Evolutionary conservation across 768 basidiomycete genomes (phyloP).

Genomic region (Strobilomyces confusus): DNA sequence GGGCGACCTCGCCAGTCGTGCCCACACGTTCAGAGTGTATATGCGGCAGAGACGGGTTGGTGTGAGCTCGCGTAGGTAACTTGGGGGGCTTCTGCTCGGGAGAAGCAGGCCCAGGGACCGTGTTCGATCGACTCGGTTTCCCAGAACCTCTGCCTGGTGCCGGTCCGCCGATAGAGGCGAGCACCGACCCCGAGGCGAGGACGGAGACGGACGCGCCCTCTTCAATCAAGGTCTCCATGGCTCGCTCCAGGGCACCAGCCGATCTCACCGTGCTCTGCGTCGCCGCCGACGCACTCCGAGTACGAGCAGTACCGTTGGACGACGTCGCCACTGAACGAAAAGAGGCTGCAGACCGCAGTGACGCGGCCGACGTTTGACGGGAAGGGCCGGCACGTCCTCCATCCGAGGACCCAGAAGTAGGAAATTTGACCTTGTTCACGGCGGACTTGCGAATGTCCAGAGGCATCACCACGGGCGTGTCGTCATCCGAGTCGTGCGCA

Average conservation of each 20-base stretch:
- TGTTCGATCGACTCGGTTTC: conserved; percentile 46
- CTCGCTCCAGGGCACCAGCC: conserved; percentile 42
- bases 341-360: conserved; percentile 19
- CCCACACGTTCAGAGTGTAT: conserved; percentile 29
- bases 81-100: conserved; percentile 48
- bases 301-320: conserved; percentile 7
- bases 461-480: conserved; percentile 32
- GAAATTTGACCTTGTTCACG: conserved; percentile 33
- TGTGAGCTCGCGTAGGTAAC: conserved; percentile 53
- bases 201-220: conserved; percentile 36
- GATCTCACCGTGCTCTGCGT: conserved; percentile 29
- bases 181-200: conserved; percentile 33
- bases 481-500: conserved; percentile 30
- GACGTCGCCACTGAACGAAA: conserved; percentile 12
- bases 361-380: conserved; percentile 27
- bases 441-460: conserved; percentile 23
- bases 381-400: conserved; percentile 21
- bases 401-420: conserved; percentile 22
- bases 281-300: conserved; percentile 25
- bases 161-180: conserved; percentile 27
- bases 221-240: conserved; percentile 51
- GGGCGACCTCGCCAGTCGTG: conserved; percentile 24
- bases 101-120: conserved; percentile 42
- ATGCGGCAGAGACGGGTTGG: conserved; percentile 41
- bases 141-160: conserved; percentile 19